Base-by-base conservation (phyloP, 805 yeast species). In the Candida corydali region DNA sequence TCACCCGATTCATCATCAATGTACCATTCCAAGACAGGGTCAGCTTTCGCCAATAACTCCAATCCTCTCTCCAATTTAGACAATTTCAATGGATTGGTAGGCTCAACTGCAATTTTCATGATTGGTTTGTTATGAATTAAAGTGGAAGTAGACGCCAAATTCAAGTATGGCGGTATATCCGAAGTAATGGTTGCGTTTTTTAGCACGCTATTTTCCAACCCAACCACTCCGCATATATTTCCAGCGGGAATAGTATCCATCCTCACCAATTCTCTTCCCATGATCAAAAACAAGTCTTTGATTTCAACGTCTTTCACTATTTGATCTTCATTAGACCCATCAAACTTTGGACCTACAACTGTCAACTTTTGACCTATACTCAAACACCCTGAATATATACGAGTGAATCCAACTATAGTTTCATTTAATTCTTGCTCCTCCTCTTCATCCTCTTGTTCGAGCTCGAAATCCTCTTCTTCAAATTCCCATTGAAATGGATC, bases 21-120 rank as follows among this genome's bases (percentile, higher is more conserved):
- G 50, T 76, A 83, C 39, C 89, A 82, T 49, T 86, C 87, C 15
- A 89, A 94, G 50, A 96, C 91, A 1, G 99, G 97, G 59, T 93
- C 99, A 0, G 97, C 91, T 47, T 80, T 82, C 37, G 89, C 80
- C 27, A 93, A 67, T 39, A 86, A 63, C 45, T 78, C 79, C 41
- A 93, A 67, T 0, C 98, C 99, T 19, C 70, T 69, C 34, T 80
- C 95, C 29, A 93, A 66, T 48, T 75, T 76, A 31, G 75, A 80
- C 71, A 88, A 75, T 47, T 87, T 80, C 33, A 82, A 72, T 8
- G 96, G 96, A 49, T 87, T 84, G 4, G 76, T 82, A 1, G 99
- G 96, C 55, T 93, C 99, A n/a, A 93, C 67, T 0, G 98, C 97
- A 22, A 93, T 96, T 46, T 88, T 78, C 47, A 93, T 86, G 54